phyloP scores from a whole-genome alignment of 1,284 basidiomycete species.

The Athelia sp. region DNA sequence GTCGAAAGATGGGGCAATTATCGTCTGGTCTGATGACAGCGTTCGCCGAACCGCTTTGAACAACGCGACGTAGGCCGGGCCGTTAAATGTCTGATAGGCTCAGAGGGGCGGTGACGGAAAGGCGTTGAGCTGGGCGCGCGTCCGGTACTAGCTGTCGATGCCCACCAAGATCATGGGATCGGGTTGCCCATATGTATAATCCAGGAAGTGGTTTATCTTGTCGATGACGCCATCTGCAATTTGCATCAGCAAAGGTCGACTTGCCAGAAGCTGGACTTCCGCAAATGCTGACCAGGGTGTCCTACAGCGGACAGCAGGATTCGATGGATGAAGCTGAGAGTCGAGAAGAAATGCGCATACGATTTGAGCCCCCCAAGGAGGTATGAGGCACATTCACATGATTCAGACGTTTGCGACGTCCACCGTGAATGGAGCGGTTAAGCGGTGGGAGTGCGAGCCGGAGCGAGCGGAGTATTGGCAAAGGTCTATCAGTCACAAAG shows the following conservation, averaged over 20 bases:
- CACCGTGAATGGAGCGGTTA: no score
- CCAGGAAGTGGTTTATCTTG: constrained; percentile 40
- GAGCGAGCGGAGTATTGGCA: no score
- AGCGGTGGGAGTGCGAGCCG: no score
- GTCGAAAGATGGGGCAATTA: constrained; percentile 74
- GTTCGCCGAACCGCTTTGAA: constrained; percentile 47
- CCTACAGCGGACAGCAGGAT: constrained; percentile 26
- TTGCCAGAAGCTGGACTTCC: constrained; percentile 87
- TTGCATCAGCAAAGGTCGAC: constrained; percentile 71
- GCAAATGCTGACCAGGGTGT: constrained; percentile 65
- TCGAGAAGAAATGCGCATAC: constrained; percentile 17
- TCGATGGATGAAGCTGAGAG: no score
- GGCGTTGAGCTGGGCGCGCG: constrained; percentile 60
- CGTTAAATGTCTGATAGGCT: constrained; percentile 71
- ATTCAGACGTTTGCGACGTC: no score
- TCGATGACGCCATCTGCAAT: constrained; percentile 47
- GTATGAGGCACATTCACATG: constrained; percentile 23
- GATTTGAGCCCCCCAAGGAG: constrained; percentile 30
- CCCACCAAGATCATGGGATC: constrained; percentile 52
- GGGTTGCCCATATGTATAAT: constrained; percentile 3
- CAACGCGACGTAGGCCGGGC: constrained; percentile 60
- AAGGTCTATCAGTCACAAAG: no score
- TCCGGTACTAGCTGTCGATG: constrained; percentile 84
- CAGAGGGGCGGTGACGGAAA: constrained; percentile 60
- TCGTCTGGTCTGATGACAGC: constrained; percentile 22